phyloP scores from a whole-genome alignment of 2,329 filamentous ascomycete species.

The Stromatinia cepivora region DNA sequence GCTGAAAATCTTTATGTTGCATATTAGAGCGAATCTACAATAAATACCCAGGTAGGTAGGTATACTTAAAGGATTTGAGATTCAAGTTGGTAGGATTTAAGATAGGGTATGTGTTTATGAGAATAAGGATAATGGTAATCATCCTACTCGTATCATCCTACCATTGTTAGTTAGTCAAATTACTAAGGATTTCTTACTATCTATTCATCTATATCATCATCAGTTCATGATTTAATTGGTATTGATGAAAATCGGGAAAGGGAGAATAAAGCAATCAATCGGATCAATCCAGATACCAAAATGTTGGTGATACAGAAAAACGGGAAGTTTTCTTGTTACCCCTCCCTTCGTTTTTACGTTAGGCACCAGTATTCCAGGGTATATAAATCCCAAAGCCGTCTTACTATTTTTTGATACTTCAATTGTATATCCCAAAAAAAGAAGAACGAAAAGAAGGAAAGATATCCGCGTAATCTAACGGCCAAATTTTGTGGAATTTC shows the following conservation, averaged over 20 bases:
- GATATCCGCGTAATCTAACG: neutral
- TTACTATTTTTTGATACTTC: slow-evolving; percentile 4
- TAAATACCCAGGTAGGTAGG: neutral
- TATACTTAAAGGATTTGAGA: neutral
- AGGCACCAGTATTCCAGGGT: slow-evolving; percentile 9
- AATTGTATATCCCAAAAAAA: neutral
- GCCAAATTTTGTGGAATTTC: neutral
- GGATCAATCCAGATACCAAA: slow-evolving; percentile 1
- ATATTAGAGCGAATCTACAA: neutral
- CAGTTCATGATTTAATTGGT: neutral
- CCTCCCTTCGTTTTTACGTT: neutral
- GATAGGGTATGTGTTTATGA: neutral
- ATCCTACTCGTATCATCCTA: slow-evolving; percentile 13
- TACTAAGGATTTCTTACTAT: neutral
- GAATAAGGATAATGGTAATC: neutral
- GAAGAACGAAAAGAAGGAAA: neutral
- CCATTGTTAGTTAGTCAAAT: neutral
- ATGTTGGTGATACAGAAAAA: slow-evolving; percentile 4
- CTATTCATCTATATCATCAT: neutral
- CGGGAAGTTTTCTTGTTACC: neutral
- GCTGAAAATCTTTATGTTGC: neutral
- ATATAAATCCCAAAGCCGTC: neutral
- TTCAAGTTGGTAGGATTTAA: neutral
- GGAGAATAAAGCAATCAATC: slow-evolving; percentile 4
- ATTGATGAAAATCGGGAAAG: neutral